Conservation (phyloP, 768 basidiomycete genomes). For the Vararia minispora region DNA sequence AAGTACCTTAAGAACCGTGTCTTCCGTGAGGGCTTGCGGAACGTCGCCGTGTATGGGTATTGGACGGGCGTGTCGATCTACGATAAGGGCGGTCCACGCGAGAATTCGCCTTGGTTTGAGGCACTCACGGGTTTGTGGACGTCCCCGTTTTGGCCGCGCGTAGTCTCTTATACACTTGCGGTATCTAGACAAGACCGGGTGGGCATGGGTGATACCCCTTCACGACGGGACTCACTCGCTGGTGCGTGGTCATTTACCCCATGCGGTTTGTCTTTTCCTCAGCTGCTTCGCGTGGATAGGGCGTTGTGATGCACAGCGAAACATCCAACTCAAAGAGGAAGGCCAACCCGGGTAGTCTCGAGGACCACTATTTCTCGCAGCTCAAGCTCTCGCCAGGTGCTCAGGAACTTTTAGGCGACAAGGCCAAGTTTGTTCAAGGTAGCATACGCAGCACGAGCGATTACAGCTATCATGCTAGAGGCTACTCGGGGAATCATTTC, state of each 20-base stretch:
- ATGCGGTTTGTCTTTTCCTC: no score
- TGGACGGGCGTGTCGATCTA: conserved; percentile 45
- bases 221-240: conserved; percentile 4
- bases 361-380: conserved; percentile 6
- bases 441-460: conserved; percentile 1
- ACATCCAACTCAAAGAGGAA: not conserved
- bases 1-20: conserved; percentile 48
- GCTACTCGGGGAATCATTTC: conserved; percentile 6
- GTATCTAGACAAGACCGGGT: conserved; percentile 3
- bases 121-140: not conserved
- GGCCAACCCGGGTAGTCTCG: conserved; percentile 1
- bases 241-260: no score
- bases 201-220: conserved; percentile 6
- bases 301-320: conserved; percentile 3
- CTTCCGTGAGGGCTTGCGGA: conserved; percentile 49
- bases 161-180: not conserved
- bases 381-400: conserved; percentile 3
- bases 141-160: not conserved
- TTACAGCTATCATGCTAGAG: conserved; percentile 5
- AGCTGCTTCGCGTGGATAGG: no score
- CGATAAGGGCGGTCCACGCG: no score
- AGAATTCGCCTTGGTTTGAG: conserved; percentile 4
- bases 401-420: conserved; percentile 1
- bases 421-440: not conserved
- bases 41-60: conserved; percentile 57